Evolutionary conservation across 169 alveolate species (phyloP).

Genomic region (Plasmodium malariae): DNA sequence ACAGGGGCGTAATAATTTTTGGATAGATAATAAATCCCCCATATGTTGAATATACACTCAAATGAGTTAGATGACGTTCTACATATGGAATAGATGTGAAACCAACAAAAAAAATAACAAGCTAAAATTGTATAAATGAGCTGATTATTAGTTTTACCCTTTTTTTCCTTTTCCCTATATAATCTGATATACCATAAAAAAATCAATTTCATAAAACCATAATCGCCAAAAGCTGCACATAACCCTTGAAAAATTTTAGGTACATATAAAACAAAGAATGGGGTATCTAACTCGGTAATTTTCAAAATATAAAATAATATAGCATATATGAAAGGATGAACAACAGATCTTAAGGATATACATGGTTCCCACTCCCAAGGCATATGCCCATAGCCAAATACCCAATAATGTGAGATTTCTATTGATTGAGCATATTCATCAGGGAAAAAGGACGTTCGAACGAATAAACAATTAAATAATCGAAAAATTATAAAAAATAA

Average conservation of each 20-base stretch:
- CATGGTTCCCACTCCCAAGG: conserved; percentile 90
- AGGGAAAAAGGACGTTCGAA: conserved; percentile 82
- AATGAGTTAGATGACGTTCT: conserved; percentile 76
- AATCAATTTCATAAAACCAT: conserved; percentile 72
- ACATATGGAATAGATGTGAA: conserved; percentile 72
- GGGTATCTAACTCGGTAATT: conserved; percentile 52
- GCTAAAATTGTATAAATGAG: conserved; percentile 23
- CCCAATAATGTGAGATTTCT: conserved; percentile 85
- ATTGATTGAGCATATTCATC: conserved; percentile 89
- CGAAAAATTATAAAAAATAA: conserved; percentile 54
- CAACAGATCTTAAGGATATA: conserved; percentile 79
- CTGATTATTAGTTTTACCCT: background rate
- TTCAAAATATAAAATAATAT: conserved; percentile 76
- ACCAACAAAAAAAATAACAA: conserved; percentile 74
- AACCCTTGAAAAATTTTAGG: conserved; percentile 81
- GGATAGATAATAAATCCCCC: conserved; percentile 75
- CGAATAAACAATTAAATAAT: conserved; percentile 76
- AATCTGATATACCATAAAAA: conserved; percentile 39
- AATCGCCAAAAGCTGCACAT: conserved; percentile 82
- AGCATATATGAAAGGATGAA: conserved; percentile 84
- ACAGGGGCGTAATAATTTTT: conserved; percentile 41
- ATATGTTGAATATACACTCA: conserved; percentile 73
- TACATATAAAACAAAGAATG: conserved; percentile 49
- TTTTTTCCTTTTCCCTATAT: background rate
- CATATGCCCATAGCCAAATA: conserved; percentile 83